These are phyloP conservation scores for Eragrostis tef DNA, from an alignment of 202 grass and related monocot genomes.

Conservation along the genomic window DNA sequence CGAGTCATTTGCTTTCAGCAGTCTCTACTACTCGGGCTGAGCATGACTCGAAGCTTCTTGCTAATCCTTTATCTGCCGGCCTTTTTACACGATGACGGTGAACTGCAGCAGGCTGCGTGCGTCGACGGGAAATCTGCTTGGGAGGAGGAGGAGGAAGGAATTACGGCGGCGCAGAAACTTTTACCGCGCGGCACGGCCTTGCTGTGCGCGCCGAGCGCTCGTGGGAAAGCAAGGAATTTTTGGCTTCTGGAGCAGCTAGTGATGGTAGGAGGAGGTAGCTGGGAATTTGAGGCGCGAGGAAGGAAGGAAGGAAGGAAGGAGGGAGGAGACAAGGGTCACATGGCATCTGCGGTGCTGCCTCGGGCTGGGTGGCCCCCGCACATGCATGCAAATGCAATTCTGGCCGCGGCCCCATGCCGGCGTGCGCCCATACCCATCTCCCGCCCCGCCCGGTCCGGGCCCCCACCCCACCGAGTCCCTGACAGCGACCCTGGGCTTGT, in stretches of 20 bases:
- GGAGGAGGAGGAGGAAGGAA: not conserved
- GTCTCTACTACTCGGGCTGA: too few relatives aligned
- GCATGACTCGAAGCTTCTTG: too few relatives aligned
- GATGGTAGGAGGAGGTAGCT: too few relatives aligned
- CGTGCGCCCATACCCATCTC: not conserved
- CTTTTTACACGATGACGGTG: too few relatives aligned
- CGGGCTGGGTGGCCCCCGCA: not conserved
- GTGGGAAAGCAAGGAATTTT: constrained; percentile 34
- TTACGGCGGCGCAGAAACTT: not conserved
- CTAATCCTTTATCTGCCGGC: too few relatives aligned
- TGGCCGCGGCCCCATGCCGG: not conserved
- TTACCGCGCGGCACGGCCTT: not conserved
- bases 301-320: too few relatives aligned
- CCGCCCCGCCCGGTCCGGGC: too few relatives aligned
- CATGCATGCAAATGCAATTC: not conserved
- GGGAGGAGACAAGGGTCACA: constrained; percentile 17
- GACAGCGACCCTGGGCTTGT: not conserved
- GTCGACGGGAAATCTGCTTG: too few relatives aligned
- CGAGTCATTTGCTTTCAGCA: too few relatives aligned
- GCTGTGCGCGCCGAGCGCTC: not conserved
- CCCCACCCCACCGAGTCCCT: not conserved
- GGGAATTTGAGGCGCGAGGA: not conserved
- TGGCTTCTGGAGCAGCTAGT: not conserved
- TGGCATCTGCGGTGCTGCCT: not conserved
- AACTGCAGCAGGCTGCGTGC: too few relatives aligned